phyloP scores from a whole-genome alignment of 495 filamentous ascomycete species.

The Choiromyces venosus region DNA sequence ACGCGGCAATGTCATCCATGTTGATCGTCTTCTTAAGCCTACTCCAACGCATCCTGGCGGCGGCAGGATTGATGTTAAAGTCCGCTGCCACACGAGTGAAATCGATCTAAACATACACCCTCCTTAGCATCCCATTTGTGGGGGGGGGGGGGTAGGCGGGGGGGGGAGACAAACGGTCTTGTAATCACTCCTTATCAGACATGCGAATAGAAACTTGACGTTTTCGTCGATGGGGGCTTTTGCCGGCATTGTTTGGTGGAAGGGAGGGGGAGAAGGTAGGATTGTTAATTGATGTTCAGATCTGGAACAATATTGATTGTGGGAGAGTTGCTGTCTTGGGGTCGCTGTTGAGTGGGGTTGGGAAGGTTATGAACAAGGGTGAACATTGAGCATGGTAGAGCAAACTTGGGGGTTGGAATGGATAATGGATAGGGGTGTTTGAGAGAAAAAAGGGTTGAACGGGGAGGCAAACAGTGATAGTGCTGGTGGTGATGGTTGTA shows the following conservation, averaged over 20 bases:
- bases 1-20: constrained; percentile 19
- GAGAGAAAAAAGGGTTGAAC: no score
- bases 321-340: background rate
- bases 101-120: constrained; percentile 27
- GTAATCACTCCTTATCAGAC: constrained; percentile 37
- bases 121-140: background rate
- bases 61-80: constrained; percentile 38
- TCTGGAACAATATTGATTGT: background rate
- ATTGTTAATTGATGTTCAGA: constrained; percentile 24
- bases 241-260: constrained; percentile 27
- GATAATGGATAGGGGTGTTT: background rate
- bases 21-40: constrained; percentile 38
- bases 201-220: constrained; percentile 38
- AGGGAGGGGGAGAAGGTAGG: background rate
- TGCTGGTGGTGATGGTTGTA: background rate
- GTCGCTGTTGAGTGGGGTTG: background rate
- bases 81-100: constrained; percentile 37
- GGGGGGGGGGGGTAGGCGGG: background rate
- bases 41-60: constrained; percentile 40
- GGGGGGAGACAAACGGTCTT: constrained; percentile 22
- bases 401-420: background rate
- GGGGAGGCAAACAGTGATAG: background rate
- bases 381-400: background rate
- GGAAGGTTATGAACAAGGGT: background rate
- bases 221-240: constrained; percentile 41